Evolutionary conservation across 2,329 filamentous ascomycete species (phyloP), one percentile per base, ranked within the genome.

Genomic region (Huntiella bhutanensis): DNA sequence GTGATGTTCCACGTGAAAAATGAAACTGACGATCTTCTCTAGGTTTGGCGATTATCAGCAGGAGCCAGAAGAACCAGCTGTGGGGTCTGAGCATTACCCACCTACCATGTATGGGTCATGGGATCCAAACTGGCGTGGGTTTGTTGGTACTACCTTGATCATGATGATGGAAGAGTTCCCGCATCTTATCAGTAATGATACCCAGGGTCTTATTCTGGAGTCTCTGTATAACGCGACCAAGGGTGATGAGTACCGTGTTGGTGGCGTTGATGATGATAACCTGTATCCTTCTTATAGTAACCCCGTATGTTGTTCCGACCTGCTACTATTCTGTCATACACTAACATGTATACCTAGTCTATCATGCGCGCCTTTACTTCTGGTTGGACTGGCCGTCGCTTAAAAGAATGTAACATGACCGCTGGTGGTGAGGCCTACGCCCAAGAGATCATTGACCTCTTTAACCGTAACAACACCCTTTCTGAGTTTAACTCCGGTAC

Each of bases 51-150:
- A 67, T 45, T 76, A 75, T 52, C 68, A 72, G 39, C 59, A 64
- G 22, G 63, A 70, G 37, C 69, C 70, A 0, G 71, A 77, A 52
- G 68, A 78, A 55, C 74, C 75, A 0, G 65, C 64, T 2, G 67
- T 77, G 4, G 73, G 72, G 13, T 67, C 63, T 2, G 45, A 58
- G 2, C 57, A 60, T 12, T 78, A 78, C 51, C 62, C 64, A 1
- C 56, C 64, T n/a, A 54, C 57, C 3, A 71, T 72, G 33, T 75
- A 77, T 54, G 64, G 67, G 47, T 66, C 67, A 0, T 78, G 71
- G 69, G 75, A 78, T 52, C 73, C 73, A 1, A 78, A 79, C 51
- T 78, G 74, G 74, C 63, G 75, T 43, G 74, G 73, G 1, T 78
- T 79, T 48, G 64, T 78, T 33, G 71, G 72, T 10, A 75, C 71